Percentiles rank a stretch among this genome's conserved stretches.
phyloP scores from a whole-genome alignment of 805 yeast genomes.

The Barnettozyma botsteinii region DNA sequence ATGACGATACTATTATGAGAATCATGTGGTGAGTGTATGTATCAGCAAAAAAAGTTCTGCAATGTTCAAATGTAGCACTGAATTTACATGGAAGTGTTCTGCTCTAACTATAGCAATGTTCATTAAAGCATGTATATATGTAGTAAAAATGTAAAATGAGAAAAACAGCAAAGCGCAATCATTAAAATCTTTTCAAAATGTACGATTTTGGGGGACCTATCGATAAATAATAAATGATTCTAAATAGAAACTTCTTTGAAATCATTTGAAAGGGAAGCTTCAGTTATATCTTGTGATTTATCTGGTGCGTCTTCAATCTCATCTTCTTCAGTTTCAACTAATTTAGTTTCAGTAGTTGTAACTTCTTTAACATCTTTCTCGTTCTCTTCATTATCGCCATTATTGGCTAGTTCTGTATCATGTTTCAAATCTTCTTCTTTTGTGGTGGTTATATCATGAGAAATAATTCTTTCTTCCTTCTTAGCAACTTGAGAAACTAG shows the following conservation, averaged over 20 bases:
- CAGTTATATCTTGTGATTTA: conserved; percentile 10
- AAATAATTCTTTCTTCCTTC: conserved; percentile 18
- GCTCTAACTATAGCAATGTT: background rate
- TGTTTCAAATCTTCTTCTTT: conserved; percentile 6
- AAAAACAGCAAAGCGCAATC: background rate
- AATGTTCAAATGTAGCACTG: too few species aligned
- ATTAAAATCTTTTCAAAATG: background rate
- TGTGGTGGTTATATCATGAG: conserved; percentile 17
- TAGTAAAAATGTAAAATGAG: background rate
- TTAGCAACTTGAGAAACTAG: conserved; percentile 11
- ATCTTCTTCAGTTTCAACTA: background rate
- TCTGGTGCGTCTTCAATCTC: conserved; percentile 2
- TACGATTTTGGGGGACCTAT: too few species aligned
- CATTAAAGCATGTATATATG: background rate
- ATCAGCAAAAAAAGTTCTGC: too few species aligned
- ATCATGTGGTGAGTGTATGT: conserved; percentile 95
- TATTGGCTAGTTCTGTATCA: background rate
- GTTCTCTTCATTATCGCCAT: background rate
- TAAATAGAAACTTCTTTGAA: conserved; percentile 22
- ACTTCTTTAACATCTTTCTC: conserved; percentile 2
- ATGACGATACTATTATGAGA: conserved; percentile 59
- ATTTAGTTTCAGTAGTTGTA: background rate
- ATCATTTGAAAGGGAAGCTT: conserved; percentile 11
- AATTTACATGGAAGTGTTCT: too few species aligned
- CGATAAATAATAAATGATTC: background rate